Evolutionary conservation across 2,329 filamentous ascomycete genomes (phyloP).

Genomic region (Curvularia sp.): DNA sequence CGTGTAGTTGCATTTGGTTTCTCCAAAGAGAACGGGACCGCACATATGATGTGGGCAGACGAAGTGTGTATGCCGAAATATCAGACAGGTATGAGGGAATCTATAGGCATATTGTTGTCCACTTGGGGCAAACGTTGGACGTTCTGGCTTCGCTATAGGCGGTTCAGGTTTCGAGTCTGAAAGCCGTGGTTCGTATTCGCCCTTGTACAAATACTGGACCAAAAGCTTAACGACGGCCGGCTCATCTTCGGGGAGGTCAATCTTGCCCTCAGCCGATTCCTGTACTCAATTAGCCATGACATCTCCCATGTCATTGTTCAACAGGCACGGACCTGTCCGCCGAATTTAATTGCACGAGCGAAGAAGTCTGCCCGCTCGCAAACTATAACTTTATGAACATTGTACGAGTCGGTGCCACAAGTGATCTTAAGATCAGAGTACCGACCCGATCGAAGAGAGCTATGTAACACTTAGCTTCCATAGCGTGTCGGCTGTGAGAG

Average conservation of each 20-base stretch:
- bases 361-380: neutral
- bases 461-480: neutral
- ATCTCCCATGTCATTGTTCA: neutral
- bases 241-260: constrained; percentile 2
- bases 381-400: neutral
- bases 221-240: neutral
- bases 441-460: neutral
- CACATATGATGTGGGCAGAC: neutral
- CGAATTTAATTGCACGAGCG: neutral
- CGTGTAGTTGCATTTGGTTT: rapidly evolving
- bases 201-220: neutral
- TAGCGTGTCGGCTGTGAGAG: neutral
- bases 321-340: neutral
- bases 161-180: neutral
- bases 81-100: neutral
- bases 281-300: neutral
- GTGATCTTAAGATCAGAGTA: neutral
- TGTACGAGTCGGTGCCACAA: neutral
- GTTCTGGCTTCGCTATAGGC: too few relatives aligned
- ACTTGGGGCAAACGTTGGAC: neutral
- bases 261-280: neutral
- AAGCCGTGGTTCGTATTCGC: neutral
- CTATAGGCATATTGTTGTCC: neutral
- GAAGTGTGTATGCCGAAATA: too few relatives aligned
- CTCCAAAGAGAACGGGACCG: too few relatives aligned